Percentiles rank a stretch among this genome's conserved stretches.
Conservation (phyloP, 129 eudicot species). For the Sambucus nigra region DNA sequence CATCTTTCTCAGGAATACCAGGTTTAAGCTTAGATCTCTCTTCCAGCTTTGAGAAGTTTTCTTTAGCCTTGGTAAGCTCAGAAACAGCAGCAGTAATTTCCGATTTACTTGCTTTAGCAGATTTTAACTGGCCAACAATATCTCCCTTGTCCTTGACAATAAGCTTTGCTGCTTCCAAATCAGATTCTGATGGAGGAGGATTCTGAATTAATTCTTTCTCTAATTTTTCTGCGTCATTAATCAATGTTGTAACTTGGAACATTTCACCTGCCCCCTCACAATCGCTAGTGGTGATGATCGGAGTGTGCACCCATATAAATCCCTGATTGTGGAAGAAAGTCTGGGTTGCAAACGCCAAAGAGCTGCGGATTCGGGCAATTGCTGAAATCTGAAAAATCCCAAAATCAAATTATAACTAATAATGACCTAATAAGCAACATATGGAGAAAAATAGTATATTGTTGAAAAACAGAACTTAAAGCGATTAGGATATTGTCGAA, state of each 20-base stretch:
- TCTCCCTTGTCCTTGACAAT: constrained; percentile 66
- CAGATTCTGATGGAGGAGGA: constrained; percentile 68
- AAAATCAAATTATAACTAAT: not conserved
- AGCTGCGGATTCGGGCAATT: constrained; percentile 73
- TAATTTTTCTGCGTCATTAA: constrained; percentile 59
- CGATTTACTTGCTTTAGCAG: constrained; percentile 68
- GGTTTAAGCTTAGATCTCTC: constrained; percentile 56
- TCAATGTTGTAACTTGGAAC: constrained; percentile 90
- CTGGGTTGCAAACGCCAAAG: constrained; percentile 83
- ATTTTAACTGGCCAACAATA: constrained; percentile 52
- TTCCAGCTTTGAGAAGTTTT: constrained; percentile 41
- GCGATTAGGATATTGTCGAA: too few species aligned
- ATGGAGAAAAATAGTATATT: too few species aligned
- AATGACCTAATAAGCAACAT: not conserved
- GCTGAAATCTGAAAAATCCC: constrained; percentile 54
- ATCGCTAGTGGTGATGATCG: constrained; percentile 87
- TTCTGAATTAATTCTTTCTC: constrained; percentile 68
- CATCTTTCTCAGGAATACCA: constrained; percentile 74
- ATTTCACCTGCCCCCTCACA: constrained; percentile 99
- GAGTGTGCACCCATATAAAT: constrained; percentile 79
- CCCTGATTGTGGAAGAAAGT: constrained; percentile 79
- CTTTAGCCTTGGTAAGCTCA: constrained; percentile 62
- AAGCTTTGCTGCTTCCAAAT: constrained; percentile 45
- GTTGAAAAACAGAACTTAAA: too few species aligned
- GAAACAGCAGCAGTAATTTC: constrained; percentile 65